These are phyloP conservation scores for Diaporthe sp. DNA, from an alignment of 2,329 filamentous ascomycete species.

Conservation along the genomic window DNA sequence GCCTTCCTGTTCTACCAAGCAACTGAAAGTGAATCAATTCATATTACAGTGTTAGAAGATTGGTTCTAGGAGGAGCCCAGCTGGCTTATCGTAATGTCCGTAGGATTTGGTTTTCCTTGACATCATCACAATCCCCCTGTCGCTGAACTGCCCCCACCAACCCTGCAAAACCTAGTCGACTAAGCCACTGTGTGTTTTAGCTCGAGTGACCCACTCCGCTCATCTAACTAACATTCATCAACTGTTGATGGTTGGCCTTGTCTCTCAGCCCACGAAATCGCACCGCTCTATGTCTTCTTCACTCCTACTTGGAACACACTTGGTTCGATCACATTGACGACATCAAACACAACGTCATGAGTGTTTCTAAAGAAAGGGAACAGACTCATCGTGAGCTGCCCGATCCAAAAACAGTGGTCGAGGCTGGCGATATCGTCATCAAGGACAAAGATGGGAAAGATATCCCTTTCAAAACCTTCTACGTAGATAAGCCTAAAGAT, in stretches of 20 bases:
- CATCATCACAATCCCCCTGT: not conserved
- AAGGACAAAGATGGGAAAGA: constrained; percentile 17
- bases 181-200: not conserved
- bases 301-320: too few relatives aligned
- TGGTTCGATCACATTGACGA: not conserved
- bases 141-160: not conserved
- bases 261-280: not conserved
- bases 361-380: not conserved
- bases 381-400: constrained; percentile 15
- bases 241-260: not conserved
- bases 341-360: not conserved
- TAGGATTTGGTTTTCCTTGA: not conserved
- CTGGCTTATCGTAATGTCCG: too few relatives aligned
- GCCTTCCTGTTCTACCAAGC: too few relatives aligned
- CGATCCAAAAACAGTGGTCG: not conserved
- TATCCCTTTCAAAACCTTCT: constrained; percentile 11
- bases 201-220: not conserved
- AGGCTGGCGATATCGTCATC: constrained; percentile 24
- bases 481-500: not conserved
- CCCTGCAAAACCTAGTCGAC: not conserved
- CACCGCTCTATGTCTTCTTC: not conserved
- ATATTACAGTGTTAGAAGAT: too few relatives aligned
- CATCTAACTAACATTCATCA: not conserved
- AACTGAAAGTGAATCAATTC: too few relatives aligned
- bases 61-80: too few relatives aligned